Evolutionary conservation across 2,329 filamentous ascomycete species (phyloP), one percentile per base, ranked within the genome.

Genomic region (Diaporthe capsici): DNA sequence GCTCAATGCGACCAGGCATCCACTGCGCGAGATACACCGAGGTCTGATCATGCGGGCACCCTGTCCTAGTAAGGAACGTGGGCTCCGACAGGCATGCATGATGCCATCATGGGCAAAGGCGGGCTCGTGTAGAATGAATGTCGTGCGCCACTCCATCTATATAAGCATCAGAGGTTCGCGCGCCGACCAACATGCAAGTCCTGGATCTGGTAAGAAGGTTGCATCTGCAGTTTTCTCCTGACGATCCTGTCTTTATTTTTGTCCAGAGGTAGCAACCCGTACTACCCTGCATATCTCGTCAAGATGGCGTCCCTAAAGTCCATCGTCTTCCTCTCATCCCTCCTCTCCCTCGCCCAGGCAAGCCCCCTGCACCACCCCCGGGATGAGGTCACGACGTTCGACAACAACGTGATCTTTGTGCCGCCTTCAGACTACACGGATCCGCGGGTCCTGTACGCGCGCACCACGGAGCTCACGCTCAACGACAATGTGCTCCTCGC

Each of bases 401-500:
- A 68, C 39, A 70, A 74, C 61, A 65, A 72, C 9, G 82, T 82
- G 37, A 81, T 84, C 79, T 88, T 84, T 78, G 82, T 82, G 57
- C 86, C 87, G n/a, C 82, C 85, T 12, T 78, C 79, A n/a, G 84
- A 85, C 78, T 87, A 86, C 80, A 87, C 83, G 0, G 83, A 85
- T 63, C 86, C 86, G 0, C 82, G 84, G 13, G 84, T 86, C 3
- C 82, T 88, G 7, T 88, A 88, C 73, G 82, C 86, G 12, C 86
- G 87, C 20, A 83, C 84, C 5, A 82, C 84, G 7, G 83, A 88
- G 80, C 84, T 89, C 10, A 79, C 82, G 1, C 83, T 88, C 4
- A 79, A 81, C 2, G 85, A 86, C 76, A 84, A 87, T n/a, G 84
- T 85, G 25, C 84, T 90, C 15, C 83, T 90, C 20, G 86, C 86